phyloP scores from a whole-genome alignment of 2,329 filamentous ascomycete genomes.

The Ophiostoma quercus region DNA sequence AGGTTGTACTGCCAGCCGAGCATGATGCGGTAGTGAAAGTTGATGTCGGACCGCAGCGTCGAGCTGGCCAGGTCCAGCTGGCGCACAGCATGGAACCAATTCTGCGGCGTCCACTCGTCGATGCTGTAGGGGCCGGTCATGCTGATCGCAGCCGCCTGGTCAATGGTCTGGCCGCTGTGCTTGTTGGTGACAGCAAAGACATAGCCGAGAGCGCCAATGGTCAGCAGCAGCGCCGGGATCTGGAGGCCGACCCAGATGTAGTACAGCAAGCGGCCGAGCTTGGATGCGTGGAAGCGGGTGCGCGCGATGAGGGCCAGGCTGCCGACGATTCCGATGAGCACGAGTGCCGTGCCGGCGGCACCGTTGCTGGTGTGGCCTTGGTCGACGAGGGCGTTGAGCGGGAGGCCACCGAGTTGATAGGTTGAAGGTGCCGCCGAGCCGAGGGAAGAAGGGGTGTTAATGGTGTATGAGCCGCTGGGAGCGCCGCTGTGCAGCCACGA shows the following conservation, averaged over 20 bases:
- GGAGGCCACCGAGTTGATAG: conserved; percentile 32
- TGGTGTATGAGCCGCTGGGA: conserved; percentile 31
- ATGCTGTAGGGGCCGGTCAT: conserved; percentile 32
- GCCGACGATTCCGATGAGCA: conserved; percentile 36
- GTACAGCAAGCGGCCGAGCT: conserved; percentile 29
- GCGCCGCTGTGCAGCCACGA: conserved; percentile 35
- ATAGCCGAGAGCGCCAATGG: conserved; percentile 36
- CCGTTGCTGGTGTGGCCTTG: conserved; percentile 41
- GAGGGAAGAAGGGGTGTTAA: conserved; percentile 27
- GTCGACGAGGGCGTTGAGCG: conserved; percentile 35
- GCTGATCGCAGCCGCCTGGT: conserved; percentile 29
- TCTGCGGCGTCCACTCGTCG: conserved; percentile 38
- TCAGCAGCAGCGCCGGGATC: conserved; percentile 36
- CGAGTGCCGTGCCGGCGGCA: conserved; percentile 38
- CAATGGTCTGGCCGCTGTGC: conserved; percentile 34
- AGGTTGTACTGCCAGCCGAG: conserved; percentile 38
- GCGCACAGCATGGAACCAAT: conserved; percentile 37
- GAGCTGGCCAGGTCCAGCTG: conserved; percentile 32
- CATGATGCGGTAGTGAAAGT: conserved; percentile 32
- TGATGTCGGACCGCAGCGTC: conserved; percentile 26
- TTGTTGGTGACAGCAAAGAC: conserved; percentile 34
- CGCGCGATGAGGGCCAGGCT: conserved; percentile 31
- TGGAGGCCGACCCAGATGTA: conserved; percentile 36
- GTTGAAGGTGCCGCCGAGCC: conserved; percentile 20
- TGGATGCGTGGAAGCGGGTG: not conserved